Evolutionary conservation across 495 filamentous ascomycete genomes (phyloP).

Genomic region (Trichoderma reesei): DNA sequence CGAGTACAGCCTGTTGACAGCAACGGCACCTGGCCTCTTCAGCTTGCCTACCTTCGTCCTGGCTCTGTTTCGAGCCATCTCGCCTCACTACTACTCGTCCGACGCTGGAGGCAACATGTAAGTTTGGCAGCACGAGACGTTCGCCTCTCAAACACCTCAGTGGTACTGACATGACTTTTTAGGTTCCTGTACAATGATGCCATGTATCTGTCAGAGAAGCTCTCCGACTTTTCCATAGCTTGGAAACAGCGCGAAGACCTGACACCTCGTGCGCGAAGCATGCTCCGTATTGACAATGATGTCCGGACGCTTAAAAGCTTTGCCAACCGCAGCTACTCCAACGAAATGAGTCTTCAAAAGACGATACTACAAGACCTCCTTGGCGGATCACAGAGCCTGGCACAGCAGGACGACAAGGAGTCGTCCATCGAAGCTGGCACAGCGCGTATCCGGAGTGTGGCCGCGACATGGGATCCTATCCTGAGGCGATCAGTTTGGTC

Average conservation of each 20-base stretch:
- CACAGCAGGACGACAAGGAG: conserved; percentile 52
- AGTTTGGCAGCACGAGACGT: conserved; percentile 12
- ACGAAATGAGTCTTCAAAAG: conserved; percentile 78
- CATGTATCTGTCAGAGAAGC: conserved; percentile 60
- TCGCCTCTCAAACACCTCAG: not conserved
- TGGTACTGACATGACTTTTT: not conserved
- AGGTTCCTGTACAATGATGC: conserved; percentile 90
- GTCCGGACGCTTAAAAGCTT: conserved; percentile 64
- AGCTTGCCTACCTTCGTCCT: conserved; percentile 74
- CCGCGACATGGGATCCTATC: conserved; percentile 67
- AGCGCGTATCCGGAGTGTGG: conserved; percentile 56
- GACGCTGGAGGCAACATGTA: conserved; percentile 66
- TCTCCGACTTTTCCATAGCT: conserved; percentile 50
- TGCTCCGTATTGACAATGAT: conserved; percentile 58
- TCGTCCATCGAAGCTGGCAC: conserved; percentile 60
- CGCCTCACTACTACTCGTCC: conserved; percentile 65
- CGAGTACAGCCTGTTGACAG: conserved; percentile 44
- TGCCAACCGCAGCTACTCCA: conserved; percentile 73
- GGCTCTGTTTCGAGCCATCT: conserved; percentile 83
- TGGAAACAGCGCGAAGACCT: conserved; percentile 38
- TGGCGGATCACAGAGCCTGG: conserved; percentile 50
- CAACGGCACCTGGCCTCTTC: conserved; percentile 66
- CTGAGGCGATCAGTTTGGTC: conserved; percentile 72
- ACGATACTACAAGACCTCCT: conserved; percentile 77
- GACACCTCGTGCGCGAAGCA: conserved; percentile 34